These are phyloP conservation scores for Lasiodiplodia hormozganensis DNA, from an alignment of 2,329 filamentous ascomycete genomes.

Conservation along the genomic window DNA sequence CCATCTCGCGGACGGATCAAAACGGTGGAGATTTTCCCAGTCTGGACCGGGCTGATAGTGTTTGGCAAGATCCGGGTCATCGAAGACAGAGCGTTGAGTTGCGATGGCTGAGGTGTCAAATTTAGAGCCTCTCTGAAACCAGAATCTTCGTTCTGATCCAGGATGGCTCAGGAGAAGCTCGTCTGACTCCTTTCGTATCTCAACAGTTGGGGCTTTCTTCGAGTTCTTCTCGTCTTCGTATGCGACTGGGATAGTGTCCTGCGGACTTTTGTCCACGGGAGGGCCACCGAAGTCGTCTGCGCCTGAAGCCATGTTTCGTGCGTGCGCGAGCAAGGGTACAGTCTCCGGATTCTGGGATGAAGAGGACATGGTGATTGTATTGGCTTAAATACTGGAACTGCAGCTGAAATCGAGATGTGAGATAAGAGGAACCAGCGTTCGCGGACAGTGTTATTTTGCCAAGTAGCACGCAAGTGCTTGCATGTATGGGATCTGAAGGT, in stretches of 20 bases:
- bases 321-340: neutral
- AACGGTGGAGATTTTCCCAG: slow-evolving; percentile 38
- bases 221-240: neutral
- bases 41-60: slow-evolving; percentile 31
- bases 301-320: neutral
- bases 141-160: slow-evolving; percentile 35
- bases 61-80: slow-evolving; percentile 32
- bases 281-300: slow-evolving; percentile 5
- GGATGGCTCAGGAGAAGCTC: slow-evolving; percentile 33
- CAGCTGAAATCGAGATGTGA: slow-evolving; percentile 9
- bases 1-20: slow-evolving; percentile 37
- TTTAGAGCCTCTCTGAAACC: slow-evolving; percentile 35
- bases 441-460: slow-evolving; percentile 6
- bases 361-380: neutral
- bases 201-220: neutral
- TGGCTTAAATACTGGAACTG: slow-evolving; percentile 4
- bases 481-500: neutral
- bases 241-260: neutral
- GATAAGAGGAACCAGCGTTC: neutral
- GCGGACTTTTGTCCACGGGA: slow-evolving; percentile 4
- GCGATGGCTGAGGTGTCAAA: slow-evolving; percentile 32
- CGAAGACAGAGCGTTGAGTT: slow-evolving; percentile 31
- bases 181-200: slow-evolving; percentile 13
- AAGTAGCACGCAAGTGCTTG: slow-evolving; percentile 15
- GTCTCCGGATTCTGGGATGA: neutral